A percentile compares a stretch with the other conserved stretches of the same genome.
phyloP scores from a whole-genome alignment of 306 rosid genomes.

The Begonia masoniana region DNA sequence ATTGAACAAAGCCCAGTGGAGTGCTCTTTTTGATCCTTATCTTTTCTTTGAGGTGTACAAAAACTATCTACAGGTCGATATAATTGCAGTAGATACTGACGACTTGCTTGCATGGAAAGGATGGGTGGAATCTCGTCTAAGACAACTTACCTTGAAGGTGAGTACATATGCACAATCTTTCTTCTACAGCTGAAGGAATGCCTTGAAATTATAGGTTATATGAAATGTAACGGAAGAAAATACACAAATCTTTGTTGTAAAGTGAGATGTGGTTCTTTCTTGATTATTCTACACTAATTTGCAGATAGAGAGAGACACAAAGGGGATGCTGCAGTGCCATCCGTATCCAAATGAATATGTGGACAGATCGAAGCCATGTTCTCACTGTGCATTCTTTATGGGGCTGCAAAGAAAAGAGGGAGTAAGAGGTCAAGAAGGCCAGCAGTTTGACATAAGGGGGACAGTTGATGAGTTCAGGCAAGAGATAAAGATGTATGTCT shows the following conservation, averaged over 20 bases:
- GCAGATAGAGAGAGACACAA: constrained; percentile 96
- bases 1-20: constrained; percentile 74
- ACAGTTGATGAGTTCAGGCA: constrained; percentile 91
- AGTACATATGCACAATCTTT: neutral
- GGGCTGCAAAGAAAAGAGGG: constrained; percentile 99
- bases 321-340: constrained; percentile 93
- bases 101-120: constrained; percentile 89
- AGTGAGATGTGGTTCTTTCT: constrained; percentile 1
- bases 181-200: too few relatives aligned
- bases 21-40: constrained; percentile 74
- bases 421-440: constrained; percentile 84
- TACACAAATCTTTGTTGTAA: too few relatives aligned
- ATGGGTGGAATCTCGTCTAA: constrained; percentile 93
- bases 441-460: constrained; percentile 92
- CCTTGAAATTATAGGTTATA: too few relatives aligned
- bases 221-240: too few relatives aligned
- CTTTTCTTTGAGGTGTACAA: constrained; percentile 77
- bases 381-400: constrained; percentile 92
- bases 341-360: constrained; percentile 78
- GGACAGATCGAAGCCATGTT: constrained; percentile 60
- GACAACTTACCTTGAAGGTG: constrained; percentile 84
- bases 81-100: constrained; percentile 62
- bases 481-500: constrained; percentile 60
- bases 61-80: constrained; percentile 92
- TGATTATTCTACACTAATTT: constrained; percentile 11